Base-by-base conservation (phyloP, 176 grass and related monocot genomes). In the Cenchrus purpureus region DNA sequence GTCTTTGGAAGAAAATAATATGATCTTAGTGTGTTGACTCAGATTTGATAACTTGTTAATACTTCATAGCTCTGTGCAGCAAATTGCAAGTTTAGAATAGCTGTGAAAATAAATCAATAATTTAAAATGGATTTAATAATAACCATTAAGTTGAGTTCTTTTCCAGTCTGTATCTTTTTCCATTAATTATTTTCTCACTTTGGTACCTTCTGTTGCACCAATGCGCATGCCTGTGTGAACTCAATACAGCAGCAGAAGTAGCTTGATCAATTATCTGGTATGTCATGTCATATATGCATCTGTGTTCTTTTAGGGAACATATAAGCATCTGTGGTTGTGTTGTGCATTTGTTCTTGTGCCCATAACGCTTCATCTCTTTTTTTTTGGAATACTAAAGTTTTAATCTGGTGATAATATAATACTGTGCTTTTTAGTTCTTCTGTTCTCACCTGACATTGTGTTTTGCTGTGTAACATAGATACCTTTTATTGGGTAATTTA, bases 21-120 rank as follows among this genome's bases (percentile, higher is more conserved):
- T 37, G 19, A 74, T 28, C 59, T 67, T 84, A 61, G 10, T 78
- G 29, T 78, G 45, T 46, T 22, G 20, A 59, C n/a, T 59, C 8
- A n/a, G 25, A 80, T 55, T 42, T 56, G 61, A 29, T 14, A 29
- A 70, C 29, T 62, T 42, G 6, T 60, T 59, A 50, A 19, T 73
- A 19, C 32, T 82, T 68, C 75, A 12, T 83, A 57, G 42, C 76
- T 76, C 68, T 12, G 22, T 87, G 79, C 14, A 76, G 28, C 76
- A 19, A 55, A 58, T 68, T 87, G 4, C n/a, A n/a, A 73, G 44
- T 63, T 79, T 62, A 77, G 20, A 52, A 70, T 88, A 46, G 19
- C 5, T 80, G 28, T 51, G 50, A 67, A 32, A 65, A 73, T 15
- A 84, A 65, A 10, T 82, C 4, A 52, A 16, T 77, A 51, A 51